These are phyloP conservation scores for Arachnomyces sp. DNA, from an alignment of 2,329 filamentous ascomycete species.

Conservation along the genomic window DNA sequence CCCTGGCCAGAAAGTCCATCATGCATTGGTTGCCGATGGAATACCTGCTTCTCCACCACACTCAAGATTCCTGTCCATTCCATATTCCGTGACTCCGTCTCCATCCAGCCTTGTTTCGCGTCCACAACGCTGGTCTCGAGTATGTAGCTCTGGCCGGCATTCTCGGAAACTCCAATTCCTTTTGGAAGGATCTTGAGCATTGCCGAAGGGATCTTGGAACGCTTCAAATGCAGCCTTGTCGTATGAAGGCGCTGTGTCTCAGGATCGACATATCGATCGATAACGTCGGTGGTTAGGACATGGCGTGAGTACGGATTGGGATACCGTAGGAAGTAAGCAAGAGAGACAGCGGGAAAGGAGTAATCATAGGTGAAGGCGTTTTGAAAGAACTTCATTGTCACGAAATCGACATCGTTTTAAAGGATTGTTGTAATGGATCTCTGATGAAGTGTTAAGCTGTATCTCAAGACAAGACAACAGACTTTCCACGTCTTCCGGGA, in stretches of 20 bases:
- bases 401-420: conserved; percentile 11
- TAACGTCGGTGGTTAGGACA: conserved; percentile 60
- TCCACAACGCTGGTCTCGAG: conserved; percentile 57
- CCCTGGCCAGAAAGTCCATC: conserved; percentile 1
- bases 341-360: conserved; percentile 57
- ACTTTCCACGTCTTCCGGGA: conserved; percentile 13
- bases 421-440: neutral
- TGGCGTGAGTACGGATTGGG: conserved; percentile 60
- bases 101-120: conserved; percentile 58
- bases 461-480: conserved; percentile 3
- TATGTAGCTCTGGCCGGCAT: conserved; percentile 55
- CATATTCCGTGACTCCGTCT: conserved; percentile 56
- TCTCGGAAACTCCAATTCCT: conserved; percentile 50
- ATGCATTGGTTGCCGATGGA: conserved; percentile 37
- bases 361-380: conserved; percentile 56
- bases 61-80: conserved; percentile 60
- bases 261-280: conserved; percentile 55
- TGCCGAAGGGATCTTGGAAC: conserved; percentile 54
- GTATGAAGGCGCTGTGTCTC: conserved; percentile 54
- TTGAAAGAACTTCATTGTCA: conserved; percentile 47
- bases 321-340: conserved; percentile 63
- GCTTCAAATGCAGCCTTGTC: conserved; percentile 55
- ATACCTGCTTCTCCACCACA: conserved; percentile 55
- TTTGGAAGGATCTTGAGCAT: conserved; percentile 56
- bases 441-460: neutral